Evolutionary conservation across 2,329 filamentous ascomycete species (phyloP).

Genomic region (Colletotrichum incanum): DNA sequence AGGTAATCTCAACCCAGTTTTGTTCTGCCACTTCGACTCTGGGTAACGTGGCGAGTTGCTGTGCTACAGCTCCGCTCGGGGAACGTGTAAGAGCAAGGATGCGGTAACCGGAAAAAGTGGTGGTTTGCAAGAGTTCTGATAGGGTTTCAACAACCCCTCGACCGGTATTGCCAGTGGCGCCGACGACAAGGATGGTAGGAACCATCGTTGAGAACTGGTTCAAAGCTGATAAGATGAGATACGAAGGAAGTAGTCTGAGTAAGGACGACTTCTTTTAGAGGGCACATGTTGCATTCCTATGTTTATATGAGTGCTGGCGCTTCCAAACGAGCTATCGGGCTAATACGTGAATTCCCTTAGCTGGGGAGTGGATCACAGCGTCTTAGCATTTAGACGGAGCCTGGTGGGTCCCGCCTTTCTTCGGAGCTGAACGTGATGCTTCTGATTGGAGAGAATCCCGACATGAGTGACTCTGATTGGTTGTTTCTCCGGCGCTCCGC

Average conservation of each 20-base stretch:
- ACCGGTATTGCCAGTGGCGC: neutral
- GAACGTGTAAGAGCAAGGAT: constrained; percentile 46
- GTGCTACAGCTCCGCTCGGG: constrained; percentile 37
- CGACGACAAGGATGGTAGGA: neutral
- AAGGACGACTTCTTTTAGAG: too few relatives aligned
- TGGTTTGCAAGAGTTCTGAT: neutral
- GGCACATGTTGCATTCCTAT: too few relatives aligned
- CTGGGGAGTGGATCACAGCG: too few relatives aligned
- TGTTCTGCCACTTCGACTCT: constrained; percentile 54
- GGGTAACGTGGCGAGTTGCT: constrained; percentile 52
- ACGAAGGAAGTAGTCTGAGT: too few relatives aligned
- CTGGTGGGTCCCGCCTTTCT: neutral
- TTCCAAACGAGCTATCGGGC: too few relatives aligned
- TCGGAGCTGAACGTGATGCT: neutral
- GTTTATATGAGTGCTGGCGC: too few relatives aligned
- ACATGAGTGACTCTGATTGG: neutral
- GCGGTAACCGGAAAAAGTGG: constrained; percentile 9
- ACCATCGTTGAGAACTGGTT: neutral
- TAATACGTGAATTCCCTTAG: too few relatives aligned
- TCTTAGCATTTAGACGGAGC: too few relatives aligned
- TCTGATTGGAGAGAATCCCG: neutral
- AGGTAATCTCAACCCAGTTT: constrained; percentile 56
- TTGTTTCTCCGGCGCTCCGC: neutral
- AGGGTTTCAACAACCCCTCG: neutral
- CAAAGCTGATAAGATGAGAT: too few relatives aligned